Evolutionary conservation across 129 eudicot genomes (phyloP).

Genomic region (Deinandra increscens): DNA sequence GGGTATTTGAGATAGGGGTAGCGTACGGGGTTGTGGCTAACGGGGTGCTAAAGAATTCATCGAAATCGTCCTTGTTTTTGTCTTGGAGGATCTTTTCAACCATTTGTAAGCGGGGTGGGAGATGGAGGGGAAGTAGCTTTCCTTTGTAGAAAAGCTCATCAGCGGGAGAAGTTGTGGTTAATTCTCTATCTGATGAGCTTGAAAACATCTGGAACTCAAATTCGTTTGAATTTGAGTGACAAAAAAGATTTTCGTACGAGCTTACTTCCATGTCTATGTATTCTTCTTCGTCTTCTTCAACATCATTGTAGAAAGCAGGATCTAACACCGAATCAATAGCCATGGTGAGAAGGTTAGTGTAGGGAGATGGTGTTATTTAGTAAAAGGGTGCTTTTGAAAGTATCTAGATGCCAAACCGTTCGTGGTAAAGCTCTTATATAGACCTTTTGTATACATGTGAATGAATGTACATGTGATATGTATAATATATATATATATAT

Average conservation of each 20-base stretch:
- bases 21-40: slow-evolving; percentile 38
- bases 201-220: slow-evolving; percentile 88
- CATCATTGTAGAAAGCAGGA: slow-evolving; percentile 20
- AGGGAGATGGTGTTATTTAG: slow-evolving; percentile 10
- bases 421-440: slow-evolving; percentile 25
- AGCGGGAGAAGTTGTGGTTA: slow-evolving; percentile 75
- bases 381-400: slow-evolving; percentile 23
- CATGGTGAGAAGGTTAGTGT: slow-evolving; percentile 24
- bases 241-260: slow-evolving; percentile 30
- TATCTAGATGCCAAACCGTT: slow-evolving; percentile 18
- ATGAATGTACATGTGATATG: background rate
- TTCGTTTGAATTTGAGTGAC: slow-evolving; percentile 44
- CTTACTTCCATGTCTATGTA: slow-evolving; percentile 85
- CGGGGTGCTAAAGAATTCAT: slow-evolving; percentile 66
- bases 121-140: slow-evolving; percentile 91
- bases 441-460: slow-evolving; percentile 17
- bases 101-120: slow-evolving; percentile 75
- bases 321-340: slow-evolving; percentile 27
- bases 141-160: slow-evolving; percentile 95
- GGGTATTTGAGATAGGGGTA: slow-evolving; percentile 55
- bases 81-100: slow-evolving; percentile 65
- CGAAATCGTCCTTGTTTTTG: slow-evolving; percentile 28
- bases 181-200: slow-evolving; percentile 56
- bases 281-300: slow-evolving; percentile 49
- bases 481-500: too few species aligned